Evolutionary conservation across 2,329 filamentous ascomycete genomes (phyloP).

Genomic region (Davidsoniella virescens): DNA sequence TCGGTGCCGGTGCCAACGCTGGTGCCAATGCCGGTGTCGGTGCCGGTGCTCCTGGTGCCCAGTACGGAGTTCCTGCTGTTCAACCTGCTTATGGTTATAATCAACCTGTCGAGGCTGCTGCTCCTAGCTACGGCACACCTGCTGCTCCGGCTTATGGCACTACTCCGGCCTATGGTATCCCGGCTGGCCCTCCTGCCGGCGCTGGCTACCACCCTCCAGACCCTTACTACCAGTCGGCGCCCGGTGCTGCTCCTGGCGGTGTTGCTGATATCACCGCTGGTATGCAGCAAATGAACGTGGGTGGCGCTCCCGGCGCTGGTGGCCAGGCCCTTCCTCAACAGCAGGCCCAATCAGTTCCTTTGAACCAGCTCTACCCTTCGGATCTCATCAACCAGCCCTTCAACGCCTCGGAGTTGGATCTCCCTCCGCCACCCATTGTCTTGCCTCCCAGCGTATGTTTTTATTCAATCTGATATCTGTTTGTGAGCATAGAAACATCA

Average conservation of each 20-base stretch:
- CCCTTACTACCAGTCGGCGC: conserved; percentile 38
- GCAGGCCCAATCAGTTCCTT: conserved; percentile 23
- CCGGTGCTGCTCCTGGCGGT: conserved; percentile 25
- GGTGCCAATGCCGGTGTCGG: conserved; percentile 24
- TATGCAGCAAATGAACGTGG: conserved; percentile 74
- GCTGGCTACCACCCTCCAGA: conserved; percentile 54
- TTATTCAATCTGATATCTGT: background rate
- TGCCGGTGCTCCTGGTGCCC: conserved; percentile 29
- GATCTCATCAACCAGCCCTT: conserved; percentile 88
- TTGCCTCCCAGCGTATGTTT: conserved; percentile 74
- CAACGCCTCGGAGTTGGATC: conserved; percentile 80
- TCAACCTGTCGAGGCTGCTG: conserved; percentile 36
- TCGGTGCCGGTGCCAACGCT: conserved; percentile 75
- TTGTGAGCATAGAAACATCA: background rate
- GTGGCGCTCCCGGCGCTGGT: conserved; percentile 27
- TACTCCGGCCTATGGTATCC: conserved; percentile 26
- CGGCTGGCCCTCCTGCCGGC: conserved; percentile 20
- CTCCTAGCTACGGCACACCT: conserved; percentile 20
- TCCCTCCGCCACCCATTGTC: conserved; percentile 79
- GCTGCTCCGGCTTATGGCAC: conserved; percentile 23
- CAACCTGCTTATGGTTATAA: conserved; percentile 37
- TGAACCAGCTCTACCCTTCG: conserved; percentile 85
- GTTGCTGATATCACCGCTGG: conserved; percentile 65
- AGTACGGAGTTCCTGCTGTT: conserved; percentile 31
- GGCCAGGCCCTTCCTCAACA: conserved; percentile 32